Conservation (phyloP, 192 early-diverging fungal genomes). For the Podila minutissima region DNA sequence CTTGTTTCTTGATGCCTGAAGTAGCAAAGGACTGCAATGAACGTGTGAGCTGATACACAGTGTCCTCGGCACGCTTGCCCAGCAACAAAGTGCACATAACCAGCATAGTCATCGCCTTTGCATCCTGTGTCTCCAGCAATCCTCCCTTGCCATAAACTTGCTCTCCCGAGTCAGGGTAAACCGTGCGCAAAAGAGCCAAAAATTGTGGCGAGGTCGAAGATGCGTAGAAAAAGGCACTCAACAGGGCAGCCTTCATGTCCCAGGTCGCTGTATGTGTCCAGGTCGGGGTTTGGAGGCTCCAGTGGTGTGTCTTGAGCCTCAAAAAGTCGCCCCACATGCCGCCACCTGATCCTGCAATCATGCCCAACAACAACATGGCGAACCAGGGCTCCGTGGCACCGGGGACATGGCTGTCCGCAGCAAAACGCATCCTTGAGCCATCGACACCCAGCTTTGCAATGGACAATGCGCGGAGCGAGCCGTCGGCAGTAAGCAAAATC, state of each 20-base stretch:
- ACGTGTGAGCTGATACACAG: constrained; percentile 7
- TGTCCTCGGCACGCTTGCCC: constrained; percentile 34
- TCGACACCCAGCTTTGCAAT: constrained; percentile 45
- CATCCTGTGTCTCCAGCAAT: constrained; percentile 38
- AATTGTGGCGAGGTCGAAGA: constrained; percentile 43
- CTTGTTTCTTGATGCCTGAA: constrained; percentile 1
- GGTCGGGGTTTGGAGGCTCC: constrained; percentile 24
- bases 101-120: constrained; percentile 46
- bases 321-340: constrained; percentile 45
- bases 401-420: constrained; percentile 31
- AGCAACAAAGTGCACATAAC: constrained; percentile 37
- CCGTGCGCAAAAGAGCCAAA: constrained; percentile 10
- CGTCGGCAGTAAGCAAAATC: constrained; percentile 27
- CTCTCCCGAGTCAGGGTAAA: background rate
- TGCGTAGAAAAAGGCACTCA: constrained; percentile 44
- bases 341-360: constrained; percentile 41
- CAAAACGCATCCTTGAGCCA: constrained; percentile 48
- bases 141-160: background rate
- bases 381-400: constrained; percentile 33
- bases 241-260: constrained; percentile 45
- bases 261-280: constrained; percentile 20
- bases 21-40: background rate
- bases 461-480: constrained; percentile 34
- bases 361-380: constrained; percentile 40
- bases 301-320: constrained; percentile 34